These are phyloP conservation scores for Ascochyta fabae DNA, from an alignment of 2,329 filamentous ascomycete species.

Conservation along the genomic window DNA sequence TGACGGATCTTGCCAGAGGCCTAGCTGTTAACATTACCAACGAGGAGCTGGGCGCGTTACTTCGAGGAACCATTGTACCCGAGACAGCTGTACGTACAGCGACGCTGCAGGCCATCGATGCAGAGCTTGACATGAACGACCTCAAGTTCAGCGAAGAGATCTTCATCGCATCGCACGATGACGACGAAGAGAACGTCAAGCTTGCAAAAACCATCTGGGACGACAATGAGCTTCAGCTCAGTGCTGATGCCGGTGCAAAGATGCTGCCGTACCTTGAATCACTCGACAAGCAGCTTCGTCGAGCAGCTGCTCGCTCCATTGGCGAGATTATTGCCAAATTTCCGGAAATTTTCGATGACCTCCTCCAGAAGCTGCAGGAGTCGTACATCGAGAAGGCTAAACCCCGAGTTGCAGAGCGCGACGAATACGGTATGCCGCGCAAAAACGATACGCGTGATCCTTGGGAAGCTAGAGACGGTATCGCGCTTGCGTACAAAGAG, in stretches of 20 bases:
- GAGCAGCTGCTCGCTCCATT: slow-evolving; percentile 81
- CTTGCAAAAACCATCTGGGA: slow-evolving; percentile 92
- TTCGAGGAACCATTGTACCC: slow-evolving; percentile 78
- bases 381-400: slow-evolving; percentile 82
- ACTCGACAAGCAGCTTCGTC: slow-evolving; percentile 79
- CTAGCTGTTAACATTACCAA: slow-evolving; percentile 80
- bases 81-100: slow-evolving; percentile 82
- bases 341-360: slow-evolving; percentile 63
- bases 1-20: slow-evolving; percentile 83
- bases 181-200: slow-evolving; percentile 83
- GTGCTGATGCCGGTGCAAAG: slow-evolving; percentile 67
- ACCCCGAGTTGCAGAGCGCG: slow-evolving; percentile 80
- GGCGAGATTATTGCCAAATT: slow-evolving; percentile 73
- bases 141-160: slow-evolving; percentile 86
- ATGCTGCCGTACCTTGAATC: slow-evolving; percentile 82
- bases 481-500: slow-evolving; percentile 85
- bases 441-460: slow-evolving; percentile 87
- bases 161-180: slow-evolving; percentile 92
- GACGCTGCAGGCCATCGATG: slow-evolving; percentile 85
- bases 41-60: slow-evolving; percentile 76
- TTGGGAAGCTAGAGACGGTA: slow-evolving; percentile 90
- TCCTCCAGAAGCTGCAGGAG: slow-evolving; percentile 70
- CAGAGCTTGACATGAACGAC: slow-evolving; percentile 90
- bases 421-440: slow-evolving; percentile 92
- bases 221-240: slow-evolving; percentile 80